phyloP scores from a whole-genome alignment of 2,329 filamentous ascomycete species.

The Macrophomina phaseolina region DNA sequence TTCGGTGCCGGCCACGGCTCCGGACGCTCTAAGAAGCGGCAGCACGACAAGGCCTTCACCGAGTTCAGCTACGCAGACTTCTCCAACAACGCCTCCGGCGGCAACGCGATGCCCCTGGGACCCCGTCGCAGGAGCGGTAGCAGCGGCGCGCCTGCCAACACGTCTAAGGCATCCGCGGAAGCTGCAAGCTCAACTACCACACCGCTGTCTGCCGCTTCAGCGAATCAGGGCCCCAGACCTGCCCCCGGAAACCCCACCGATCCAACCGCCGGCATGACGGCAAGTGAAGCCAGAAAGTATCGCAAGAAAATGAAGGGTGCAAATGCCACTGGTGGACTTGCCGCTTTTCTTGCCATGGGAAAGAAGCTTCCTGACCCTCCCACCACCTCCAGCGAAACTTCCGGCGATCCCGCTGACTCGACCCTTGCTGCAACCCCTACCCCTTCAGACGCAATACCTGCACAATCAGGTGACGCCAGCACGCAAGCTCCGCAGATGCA shows the following conservation, averaged over 20 bases:
- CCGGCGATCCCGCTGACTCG: conserved; percentile 1
- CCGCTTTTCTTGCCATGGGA: conserved; percentile 39
- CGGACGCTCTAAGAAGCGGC: conserved; percentile 64
- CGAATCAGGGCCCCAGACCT: conserved; percentile 5
- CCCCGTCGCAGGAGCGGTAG: conserved; percentile 34
- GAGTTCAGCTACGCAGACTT: conserved; percentile 32
- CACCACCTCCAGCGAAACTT: neutral
- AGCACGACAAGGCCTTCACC: conserved; percentile 63
- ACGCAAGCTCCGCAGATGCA: conserved; percentile 25
- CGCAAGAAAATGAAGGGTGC: conserved; percentile 30
- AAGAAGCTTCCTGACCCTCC: conserved; percentile 17
- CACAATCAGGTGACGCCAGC: neutral
- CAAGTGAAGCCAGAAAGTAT: conserved; percentile 4
- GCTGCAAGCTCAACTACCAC: neutral
- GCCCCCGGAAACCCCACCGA: conserved; percentile 3
- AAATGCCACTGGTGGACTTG: conserved; percentile 36
- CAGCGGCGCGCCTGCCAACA: conserved; percentile 42
- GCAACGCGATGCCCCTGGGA: conserved; percentile 12
- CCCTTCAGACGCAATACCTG: conserved; percentile 22
- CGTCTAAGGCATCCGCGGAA: conserved; percentile 38
- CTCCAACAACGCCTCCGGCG: neutral
- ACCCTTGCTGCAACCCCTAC: neutral
- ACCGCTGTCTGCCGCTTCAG: conserved; percentile 6
- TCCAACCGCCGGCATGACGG: conserved; percentile 12
- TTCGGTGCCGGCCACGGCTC: conserved; percentile 74